phyloP scores from a whole-genome alignment of 495 filamentous ascomycete genomes.

The Penicillium bialowiezense region DNA sequence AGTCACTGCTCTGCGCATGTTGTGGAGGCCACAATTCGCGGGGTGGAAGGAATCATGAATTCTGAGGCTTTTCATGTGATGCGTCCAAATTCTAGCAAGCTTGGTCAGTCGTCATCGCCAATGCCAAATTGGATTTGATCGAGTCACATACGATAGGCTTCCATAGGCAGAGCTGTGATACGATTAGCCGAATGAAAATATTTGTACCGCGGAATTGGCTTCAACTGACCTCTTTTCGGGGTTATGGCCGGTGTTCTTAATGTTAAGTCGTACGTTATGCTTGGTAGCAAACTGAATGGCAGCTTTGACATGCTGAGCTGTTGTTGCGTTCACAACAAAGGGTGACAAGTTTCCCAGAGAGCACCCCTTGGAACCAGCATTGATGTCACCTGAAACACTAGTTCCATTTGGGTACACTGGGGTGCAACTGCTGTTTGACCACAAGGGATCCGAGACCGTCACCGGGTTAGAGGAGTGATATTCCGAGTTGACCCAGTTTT shows the following conservation, averaged over 20 bases:
- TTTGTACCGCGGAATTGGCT: background rate
- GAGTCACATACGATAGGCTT: background rate
- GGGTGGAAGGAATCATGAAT: conserved; percentile 1
- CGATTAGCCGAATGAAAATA: background rate
- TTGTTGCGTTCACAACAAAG: conserved; percentile 19
- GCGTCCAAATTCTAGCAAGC: conserved; percentile 6
- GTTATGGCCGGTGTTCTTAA: conserved; percentile 55
- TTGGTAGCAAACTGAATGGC: conserved; percentile 42
- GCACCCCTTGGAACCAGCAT: conserved; percentile 27
- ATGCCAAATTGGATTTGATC: background rate
- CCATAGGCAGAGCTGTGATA: conserved; percentile 1
- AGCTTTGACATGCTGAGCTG: conserved; percentile 11
- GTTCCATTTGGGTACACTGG: conserved; percentile 24
- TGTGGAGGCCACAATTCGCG: background rate
- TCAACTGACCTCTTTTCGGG: conserved; percentile 5
- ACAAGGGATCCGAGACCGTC: background rate
- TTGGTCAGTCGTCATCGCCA: background rate
- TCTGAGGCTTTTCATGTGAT: conserved; percentile 6
- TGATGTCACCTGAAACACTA: conserved; percentile 22
- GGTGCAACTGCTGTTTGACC: conserved; percentile 12
- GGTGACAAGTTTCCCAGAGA: conserved; percentile 10
- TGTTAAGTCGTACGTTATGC: conserved; percentile 51
- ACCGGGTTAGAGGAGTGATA: background rate
- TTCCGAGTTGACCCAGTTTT: background rate
- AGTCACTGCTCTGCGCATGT: conserved; percentile 2